A percentile compares a stretch with the other conserved stretches of the same genome.
These are phyloP conservation scores for Sugiyamaella floridensis DNA, from an alignment of 805 yeast genomes.

Conservation along the genomic window DNA sequence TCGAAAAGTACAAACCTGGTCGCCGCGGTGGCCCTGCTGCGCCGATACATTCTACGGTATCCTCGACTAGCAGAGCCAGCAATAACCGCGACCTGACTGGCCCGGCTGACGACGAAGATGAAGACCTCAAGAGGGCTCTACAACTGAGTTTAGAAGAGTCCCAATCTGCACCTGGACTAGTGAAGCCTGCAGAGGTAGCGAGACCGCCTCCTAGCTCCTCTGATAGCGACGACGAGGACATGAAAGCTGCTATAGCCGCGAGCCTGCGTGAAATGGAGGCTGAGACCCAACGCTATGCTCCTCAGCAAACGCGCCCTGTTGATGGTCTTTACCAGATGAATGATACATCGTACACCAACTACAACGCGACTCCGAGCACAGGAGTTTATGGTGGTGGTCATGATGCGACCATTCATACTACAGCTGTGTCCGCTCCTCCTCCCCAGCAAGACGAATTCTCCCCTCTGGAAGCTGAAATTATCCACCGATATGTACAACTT, in stretches of 20 bases:
- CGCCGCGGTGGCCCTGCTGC: slow-evolving; percentile 24
- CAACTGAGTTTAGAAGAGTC: slow-evolving; percentile 66
- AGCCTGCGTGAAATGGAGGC: slow-evolving; percentile 69
- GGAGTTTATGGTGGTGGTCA: background rate
- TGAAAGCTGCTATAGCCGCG: slow-evolving; percentile 92
- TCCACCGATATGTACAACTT: slow-evolving; percentile 61
- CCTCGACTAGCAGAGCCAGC: slow-evolving; percentile 4
- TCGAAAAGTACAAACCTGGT: slow-evolving; percentile 43
- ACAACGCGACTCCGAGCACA: background rate
- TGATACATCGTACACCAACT: background rate
- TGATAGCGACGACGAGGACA: slow-evolving; percentile 75
- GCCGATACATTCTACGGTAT: slow-evolving; percentile 1
- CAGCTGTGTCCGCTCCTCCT: background rate
- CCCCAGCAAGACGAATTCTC: slow-evolving; percentile 36
- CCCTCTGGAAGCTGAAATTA: slow-evolving; percentile 59
- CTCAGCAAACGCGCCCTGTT: background rate
- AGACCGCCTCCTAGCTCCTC: slow-evolving; percentile 18
- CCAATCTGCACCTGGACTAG: slow-evolving; percentile 9
- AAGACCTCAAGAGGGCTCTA: slow-evolving; percentile 69
- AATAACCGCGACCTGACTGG: slow-evolving; percentile 8
- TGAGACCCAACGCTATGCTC: background rate
- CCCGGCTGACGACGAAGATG: slow-evolving; percentile 48
- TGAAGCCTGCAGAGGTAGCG: slow-evolving; percentile 1
- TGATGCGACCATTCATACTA: background rate
- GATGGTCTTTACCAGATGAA: background rate